Base-by-base conservation (phyloP, 768 basidiomycete species). In the Macrocybe gigantea region DNA sequence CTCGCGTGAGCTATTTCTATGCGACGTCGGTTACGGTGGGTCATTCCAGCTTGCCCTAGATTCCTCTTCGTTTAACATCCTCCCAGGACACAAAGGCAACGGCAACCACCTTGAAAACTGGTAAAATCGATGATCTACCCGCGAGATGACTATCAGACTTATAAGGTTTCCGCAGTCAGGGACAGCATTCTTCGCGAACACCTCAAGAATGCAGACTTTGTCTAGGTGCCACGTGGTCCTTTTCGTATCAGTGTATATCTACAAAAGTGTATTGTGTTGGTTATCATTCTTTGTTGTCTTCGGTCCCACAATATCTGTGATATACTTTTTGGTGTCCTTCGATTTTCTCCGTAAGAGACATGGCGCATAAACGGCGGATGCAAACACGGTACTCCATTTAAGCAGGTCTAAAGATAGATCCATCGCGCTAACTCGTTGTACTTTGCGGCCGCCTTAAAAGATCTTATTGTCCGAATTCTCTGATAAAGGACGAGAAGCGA, bases 1-100 rank as follows among this genome's bases (percentile, higher is more conserved):
- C 71, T 3, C 66, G 83, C 31, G 60, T 65, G 8, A 77, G 74
- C 53, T 83, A 83, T 60, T 72, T 75, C 35, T 81, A 81, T 61
- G 56, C 77, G 3, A 85, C 83, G 0, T 77, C 78, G 33, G 80
- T 80, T 6, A 76, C 77, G 35, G 82, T 83, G 57, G 49, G 77
- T 72, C 30, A 10, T 36, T 12, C 8, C 8, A 2, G 38, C 11
- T 10, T 8, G 38, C 46, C 14, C 42, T 41, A 9, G 38, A 31
- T 39, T 9, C 30, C 40, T 31, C 40, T 46, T 7, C 10, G 13
- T 22, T 35, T 13, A 9, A 9, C 15, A 30, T 14, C 36, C 9
- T 41, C 44, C 10, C 49, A 82, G 79, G 79, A 83, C 53, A 81
- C 78, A 5, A 72, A 69, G 52, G 73, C 75, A 3, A 82, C 79